Conservation (phyloP, 1,139 yeast species). For the Lodderomyces margitis region DNA sequence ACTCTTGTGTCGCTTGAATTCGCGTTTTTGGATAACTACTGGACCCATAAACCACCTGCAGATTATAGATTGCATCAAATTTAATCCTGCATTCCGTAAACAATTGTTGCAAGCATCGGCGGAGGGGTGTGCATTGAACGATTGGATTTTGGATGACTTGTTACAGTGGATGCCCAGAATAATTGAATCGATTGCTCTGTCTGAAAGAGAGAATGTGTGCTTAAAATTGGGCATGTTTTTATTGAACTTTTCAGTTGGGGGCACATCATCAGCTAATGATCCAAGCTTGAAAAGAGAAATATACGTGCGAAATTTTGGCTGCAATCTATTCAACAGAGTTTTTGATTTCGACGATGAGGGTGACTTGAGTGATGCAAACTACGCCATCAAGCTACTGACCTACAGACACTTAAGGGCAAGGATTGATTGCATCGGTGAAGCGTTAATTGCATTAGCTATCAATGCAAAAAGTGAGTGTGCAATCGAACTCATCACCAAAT, state of each 20-base stretch:
- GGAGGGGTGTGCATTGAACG: slow-evolving; percentile 1
- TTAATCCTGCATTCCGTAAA: slow-evolving; percentile 35
- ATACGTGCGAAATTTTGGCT: slow-evolving; percentile 15
- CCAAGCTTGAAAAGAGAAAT: slow-evolving; percentile 4
- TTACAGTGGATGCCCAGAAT: slow-evolving; percentile 43
- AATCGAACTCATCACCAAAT: slow-evolving; percentile 41
- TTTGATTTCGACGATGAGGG: slow-evolving; percentile 15
- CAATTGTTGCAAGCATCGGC: slow-evolving; percentile 7
- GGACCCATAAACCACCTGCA: slow-evolving; percentile 52
- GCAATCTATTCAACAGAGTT: slow-evolving; percentile 14
- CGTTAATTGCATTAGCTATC: slow-evolving; percentile 23
- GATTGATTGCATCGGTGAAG: slow-evolving; percentile 29
- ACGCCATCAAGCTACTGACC: slow-evolving; percentile 24
- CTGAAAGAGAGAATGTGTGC: slow-evolving; percentile 42
- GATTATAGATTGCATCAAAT: slow-evolving; percentile 52
- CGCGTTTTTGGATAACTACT: slow-evolving; percentile 50
- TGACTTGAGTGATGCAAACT: slow-evolving; percentile 15
- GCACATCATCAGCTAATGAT: slow-evolving; percentile 3
- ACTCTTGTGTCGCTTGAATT: slow-evolving; percentile 38
- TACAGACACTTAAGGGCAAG: slow-evolving; percentile 36
- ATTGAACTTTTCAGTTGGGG: slow-evolving; percentile 7
- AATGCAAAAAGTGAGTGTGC: slow-evolving; percentile 23
- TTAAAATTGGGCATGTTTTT: slow-evolving; percentile 31
- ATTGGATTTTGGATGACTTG: slow-evolving; percentile 27
- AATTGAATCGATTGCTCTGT: slow-evolving; percentile 31